Evolutionary conservation across 2,329 filamentous ascomycete species (phyloP), one percentile per base, ranked within the genome.

Genomic region (Emmonsia crescens): DNA sequence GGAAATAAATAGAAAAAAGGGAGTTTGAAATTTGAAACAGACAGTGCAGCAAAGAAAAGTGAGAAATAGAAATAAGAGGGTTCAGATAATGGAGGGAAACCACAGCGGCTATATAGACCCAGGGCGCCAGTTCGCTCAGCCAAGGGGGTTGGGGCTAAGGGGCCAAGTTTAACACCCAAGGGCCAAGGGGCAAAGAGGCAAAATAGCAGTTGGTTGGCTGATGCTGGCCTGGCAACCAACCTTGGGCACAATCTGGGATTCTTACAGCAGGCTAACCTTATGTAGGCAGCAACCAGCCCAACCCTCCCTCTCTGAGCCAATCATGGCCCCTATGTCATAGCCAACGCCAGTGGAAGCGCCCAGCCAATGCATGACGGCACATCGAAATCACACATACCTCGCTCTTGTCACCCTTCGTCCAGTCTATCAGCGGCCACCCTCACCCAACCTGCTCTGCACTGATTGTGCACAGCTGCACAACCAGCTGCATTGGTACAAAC

Each of bases 61-160:
- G 10, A 38, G 40, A 44, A 44, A 42, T 31, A 51, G 48, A 40
- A 36, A 21, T 5, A n/a, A 21, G 19, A 36, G 19, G 4, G 33
- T 38, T 14, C 48, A 38, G 38, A 16, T 27, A 27, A 49, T 6
- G 6, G 59, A n/a, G 27, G 51, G 59, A 19, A 48, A 57, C 29
- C 14, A 12, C 49, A 52, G 59, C 59, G 59, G 59, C 59, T 60
- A 60, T 60, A 60, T 60, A 60, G 6, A 12, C 16, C 31, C 16
- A 1, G 16, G 19, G 38, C 16, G 31, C 19, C 46, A 48, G 57
- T 33, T 33, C 19, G 29, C 51, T 21, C 31, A 21, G 9, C 19
- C 31, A 36, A n/a, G 29, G 31, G 51, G 19, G 4, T 33, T 14
- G 31, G 31, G 9, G 2, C 29, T 1, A 21, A 12, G 51, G 51